phyloP scores from a whole-genome alignment of 2,329 filamentous ascomycete genomes.

The Fusarium tanahbumbuense region DNA sequence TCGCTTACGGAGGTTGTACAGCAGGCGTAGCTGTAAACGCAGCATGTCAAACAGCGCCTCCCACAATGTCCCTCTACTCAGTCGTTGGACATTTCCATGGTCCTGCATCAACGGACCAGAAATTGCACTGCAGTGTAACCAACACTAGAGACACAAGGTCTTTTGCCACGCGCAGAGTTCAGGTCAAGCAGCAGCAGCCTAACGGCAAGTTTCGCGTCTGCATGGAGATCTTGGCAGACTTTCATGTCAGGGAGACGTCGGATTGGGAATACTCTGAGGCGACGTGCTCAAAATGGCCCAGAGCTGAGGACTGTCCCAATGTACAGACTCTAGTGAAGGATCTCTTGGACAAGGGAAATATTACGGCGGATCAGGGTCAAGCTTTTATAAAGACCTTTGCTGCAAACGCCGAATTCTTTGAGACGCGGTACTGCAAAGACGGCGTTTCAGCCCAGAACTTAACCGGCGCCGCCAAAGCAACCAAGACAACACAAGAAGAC shows the following conservation, averaged over 20 bases:
- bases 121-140: constrained; percentile 52
- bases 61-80: constrained; percentile 58
- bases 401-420: constrained; percentile 48
- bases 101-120: constrained; percentile 55
- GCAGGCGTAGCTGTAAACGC: constrained; percentile 56
- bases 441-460: constrained; percentile 59
- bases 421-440: constrained; percentile 53
- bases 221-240: constrained; percentile 59
- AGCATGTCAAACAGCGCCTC: constrained; percentile 53
- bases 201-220: constrained; percentile 54
- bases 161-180: constrained; percentile 60
- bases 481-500: constrained; percentile 51
- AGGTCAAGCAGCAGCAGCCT: constrained; percentile 56
- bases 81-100: constrained; percentile 60
- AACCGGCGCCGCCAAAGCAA: constrained; percentile 54
- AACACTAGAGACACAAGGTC: constrained; percentile 57
- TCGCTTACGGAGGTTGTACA: constrained; percentile 60
- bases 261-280: constrained; percentile 54
- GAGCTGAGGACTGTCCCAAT: constrained; percentile 42
- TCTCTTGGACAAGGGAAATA: constrained; percentile 41
- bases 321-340: constrained; percentile 6
- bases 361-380: constrained; percentile 41
- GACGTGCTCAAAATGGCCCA: constrained; percentile 49
- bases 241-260: constrained; percentile 55
- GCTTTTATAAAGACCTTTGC: constrained; percentile 48